phyloP scores from a whole-genome alignment of 495 filamentous ascomycete species.

The Immersiella caudata region DNA sequence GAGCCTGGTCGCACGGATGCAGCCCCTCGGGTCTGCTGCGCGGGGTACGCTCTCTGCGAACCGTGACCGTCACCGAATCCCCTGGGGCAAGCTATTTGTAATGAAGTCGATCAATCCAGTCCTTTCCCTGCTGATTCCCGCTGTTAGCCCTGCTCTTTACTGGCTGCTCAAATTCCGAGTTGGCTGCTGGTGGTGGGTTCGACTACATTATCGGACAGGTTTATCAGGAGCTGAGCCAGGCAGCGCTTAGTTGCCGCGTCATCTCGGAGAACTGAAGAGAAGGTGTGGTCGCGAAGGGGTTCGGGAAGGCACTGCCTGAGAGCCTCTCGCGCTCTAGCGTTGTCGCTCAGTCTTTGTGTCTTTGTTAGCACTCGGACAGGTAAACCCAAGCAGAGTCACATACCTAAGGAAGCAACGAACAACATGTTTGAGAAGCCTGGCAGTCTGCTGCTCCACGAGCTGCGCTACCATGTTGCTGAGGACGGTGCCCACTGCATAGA shows the following conservation, averaged over 20 bases:
- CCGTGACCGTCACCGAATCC: too few species aligned
- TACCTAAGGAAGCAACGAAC: conserved; percentile 95
- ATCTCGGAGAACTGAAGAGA: conserved; percentile 93
- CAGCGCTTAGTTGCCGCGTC: conserved; percentile 98
- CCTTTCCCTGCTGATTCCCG: conserved; percentile 27
- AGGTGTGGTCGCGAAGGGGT: conserved; percentile 93
- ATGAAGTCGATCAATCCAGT: conserved; percentile 27
- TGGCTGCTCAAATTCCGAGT: conserved; percentile 30
- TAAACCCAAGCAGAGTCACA: conserved; percentile 30
- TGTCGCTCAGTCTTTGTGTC: conserved; percentile 77
- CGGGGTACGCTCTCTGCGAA: too few species aligned
- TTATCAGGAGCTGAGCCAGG: conserved; percentile 93
- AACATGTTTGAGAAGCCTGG: conserved; percentile 94
- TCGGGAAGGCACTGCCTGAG: conserved; percentile 96
- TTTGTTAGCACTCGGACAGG: conserved; percentile 3
- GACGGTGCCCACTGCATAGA: conserved; percentile 97
- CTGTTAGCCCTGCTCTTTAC: conserved; percentile 20
- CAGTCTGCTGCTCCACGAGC: conserved; percentile 96
- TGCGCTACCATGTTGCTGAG: conserved; percentile 98
- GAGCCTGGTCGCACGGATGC: too few species aligned
- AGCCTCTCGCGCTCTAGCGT: conserved; percentile 92
- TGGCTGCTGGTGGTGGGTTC: conserved; percentile 52
- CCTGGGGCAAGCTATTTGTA: conserved; percentile 14
- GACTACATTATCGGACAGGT: conserved; percentile 89
- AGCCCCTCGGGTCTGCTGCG: too few species aligned